Evolutionary conservation across 495 filamentous ascomycete species (phyloP).

Genomic region (Staphylotrichum tortipilum): DNA sequence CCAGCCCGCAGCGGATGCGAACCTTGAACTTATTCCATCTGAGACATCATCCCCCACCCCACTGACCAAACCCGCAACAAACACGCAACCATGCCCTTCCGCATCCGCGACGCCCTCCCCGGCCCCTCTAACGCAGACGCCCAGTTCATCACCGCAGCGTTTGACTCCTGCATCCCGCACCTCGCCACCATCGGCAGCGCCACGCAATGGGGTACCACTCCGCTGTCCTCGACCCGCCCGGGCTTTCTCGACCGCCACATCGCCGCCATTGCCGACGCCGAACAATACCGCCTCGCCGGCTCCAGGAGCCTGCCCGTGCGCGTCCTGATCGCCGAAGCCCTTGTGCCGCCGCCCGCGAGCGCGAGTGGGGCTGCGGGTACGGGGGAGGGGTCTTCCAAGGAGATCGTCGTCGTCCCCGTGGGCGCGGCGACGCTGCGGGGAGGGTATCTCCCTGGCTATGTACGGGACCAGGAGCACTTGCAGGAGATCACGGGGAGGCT

Average conservation of each 20-base stretch:
- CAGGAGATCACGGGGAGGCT: neutral
- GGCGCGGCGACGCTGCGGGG: constrained; percentile 5
- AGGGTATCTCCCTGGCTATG: constrained; percentile 2
- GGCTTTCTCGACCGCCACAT: neutral
- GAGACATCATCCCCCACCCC: neutral
- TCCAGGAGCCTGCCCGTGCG: neutral
- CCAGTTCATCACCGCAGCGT: constrained; percentile 5
- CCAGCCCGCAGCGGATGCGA: no score
- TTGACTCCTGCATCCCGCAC: constrained; percentile 8
- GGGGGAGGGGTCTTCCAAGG: no score
- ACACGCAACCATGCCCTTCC: constrained; percentile 3
- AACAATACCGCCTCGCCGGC: neutral
- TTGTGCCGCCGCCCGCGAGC: no score
- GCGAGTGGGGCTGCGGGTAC: neutral
- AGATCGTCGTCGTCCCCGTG: no score
- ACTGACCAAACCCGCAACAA: neutral
- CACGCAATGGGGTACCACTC: constrained; percentile 7
- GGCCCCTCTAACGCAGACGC: constrained; percentile 8
- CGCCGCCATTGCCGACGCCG: constrained; percentile 5
- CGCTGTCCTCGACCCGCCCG: constrained; percentile 1
- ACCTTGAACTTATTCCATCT: neutral
- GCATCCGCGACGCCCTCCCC: constrained; percentile 10
- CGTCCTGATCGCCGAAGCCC: constrained; percentile 9
- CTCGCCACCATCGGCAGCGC: constrained; percentile 14
- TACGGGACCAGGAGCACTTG: constrained; percentile 6